These are phyloP conservation scores for Styphnolobium japonicum DNA, from an alignment of 306 rosid genomes.

Conservation along the genomic window DNA sequence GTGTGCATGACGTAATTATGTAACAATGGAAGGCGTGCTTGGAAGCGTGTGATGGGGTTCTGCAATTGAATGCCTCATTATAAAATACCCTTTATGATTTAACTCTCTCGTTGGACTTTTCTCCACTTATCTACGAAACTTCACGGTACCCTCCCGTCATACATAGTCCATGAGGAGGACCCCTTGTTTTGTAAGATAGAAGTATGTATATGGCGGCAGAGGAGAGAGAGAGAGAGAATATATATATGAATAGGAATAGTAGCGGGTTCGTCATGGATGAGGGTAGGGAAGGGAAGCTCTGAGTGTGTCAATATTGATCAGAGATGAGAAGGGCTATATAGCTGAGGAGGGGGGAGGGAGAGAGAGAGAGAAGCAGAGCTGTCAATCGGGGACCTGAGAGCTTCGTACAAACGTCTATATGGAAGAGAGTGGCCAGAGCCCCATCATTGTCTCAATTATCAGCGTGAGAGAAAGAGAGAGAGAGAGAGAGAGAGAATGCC, in stretches of 20 bases:
- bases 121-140: slow-evolving; percentile 11
- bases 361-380: slow-evolving; percentile 25
- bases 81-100: not conserved
- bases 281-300: no score
- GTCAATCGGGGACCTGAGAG: slow-evolving; percentile 32
- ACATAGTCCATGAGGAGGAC: not conserved
- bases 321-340: not conserved
- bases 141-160: not conserved
- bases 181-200: not conserved
- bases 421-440: slow-evolving; percentile 44
- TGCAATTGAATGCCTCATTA: slow-evolving; percentile 21
- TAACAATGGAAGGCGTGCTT: slow-evolving; percentile 51
- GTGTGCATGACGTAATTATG: slow-evolving; percentile 51
- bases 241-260: not conserved
- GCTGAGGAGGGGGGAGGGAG: not conserved
- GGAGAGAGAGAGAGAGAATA: not conserved
- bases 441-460: slow-evolving; percentile 88
- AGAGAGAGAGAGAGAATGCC: not conserved
- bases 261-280: not conserved
- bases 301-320: not conserved
- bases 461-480: slow-evolving; percentile 15
- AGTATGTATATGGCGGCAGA: not conserved
- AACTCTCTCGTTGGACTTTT: slow-evolving; percentile 49
- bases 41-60: slow-evolving; percentile 67
- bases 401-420: slow-evolving; percentile 42